phyloP scores from a whole-genome alignment of 352 stramenopile genomes.

The Pythium rishiriense region DNA sequence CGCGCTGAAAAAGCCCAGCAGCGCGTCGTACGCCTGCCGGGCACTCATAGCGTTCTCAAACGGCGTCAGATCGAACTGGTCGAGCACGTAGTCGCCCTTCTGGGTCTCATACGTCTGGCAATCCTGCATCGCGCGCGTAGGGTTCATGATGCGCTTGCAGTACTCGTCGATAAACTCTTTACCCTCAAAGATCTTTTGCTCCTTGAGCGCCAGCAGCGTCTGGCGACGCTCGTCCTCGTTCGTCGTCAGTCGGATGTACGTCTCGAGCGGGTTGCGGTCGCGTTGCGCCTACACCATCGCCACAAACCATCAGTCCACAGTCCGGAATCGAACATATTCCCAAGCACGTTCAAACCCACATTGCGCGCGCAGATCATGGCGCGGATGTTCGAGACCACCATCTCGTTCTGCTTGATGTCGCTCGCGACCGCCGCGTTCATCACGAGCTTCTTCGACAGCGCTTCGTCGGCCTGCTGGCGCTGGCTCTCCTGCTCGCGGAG shows the following conservation, averaged over 20 bases:
- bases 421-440: conserved; percentile 18
- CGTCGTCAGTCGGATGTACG: conserved; percentile 19
- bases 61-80: conserved; percentile 24
- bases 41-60: conserved; percentile 18
- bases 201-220: conserved; percentile 19
- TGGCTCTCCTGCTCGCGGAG: conserved; percentile 16
- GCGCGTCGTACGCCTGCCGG: conserved; percentile 22
- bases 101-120: conserved; percentile 25
- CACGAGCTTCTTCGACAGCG: conserved; percentile 17
- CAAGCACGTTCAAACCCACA: conserved; percentile 10
- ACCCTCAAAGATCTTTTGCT: conserved; percentile 27
- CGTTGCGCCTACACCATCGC: conserved; percentile 10
- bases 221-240: conserved; percentile 21
- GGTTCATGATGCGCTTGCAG: conserved; percentile 26
- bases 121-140: conserved; percentile 21
- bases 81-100: conserved; percentile 22
- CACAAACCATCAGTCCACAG: not conserved
- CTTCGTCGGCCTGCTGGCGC: conserved; percentile 19
- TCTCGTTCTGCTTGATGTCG: conserved; percentile 27
- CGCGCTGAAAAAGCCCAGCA: conserved; percentile 23
- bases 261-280: conserved; percentile 23
- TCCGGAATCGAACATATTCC: not conserved
- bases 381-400: conserved; percentile 21
- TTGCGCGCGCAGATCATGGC: conserved; percentile 26
- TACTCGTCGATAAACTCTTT: conserved; percentile 28